Percentiles rank a stretch among this genome's conserved stretches.
Conservation (phyloP, 306 rosid genomes). For the Sesbania bispinosa region DNA sequence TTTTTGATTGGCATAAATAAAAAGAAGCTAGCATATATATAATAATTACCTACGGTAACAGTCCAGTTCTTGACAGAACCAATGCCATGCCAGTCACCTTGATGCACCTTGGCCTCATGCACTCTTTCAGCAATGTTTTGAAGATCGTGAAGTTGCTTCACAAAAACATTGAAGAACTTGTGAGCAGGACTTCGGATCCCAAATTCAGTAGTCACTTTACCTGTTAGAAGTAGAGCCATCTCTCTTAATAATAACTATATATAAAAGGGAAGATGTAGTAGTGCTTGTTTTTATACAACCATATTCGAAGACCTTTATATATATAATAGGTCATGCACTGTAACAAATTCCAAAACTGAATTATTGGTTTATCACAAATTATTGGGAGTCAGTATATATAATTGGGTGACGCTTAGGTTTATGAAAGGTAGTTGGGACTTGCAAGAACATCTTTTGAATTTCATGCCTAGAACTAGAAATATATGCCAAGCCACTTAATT, state of each 20-base stretch:
- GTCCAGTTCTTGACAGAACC: not conserved
- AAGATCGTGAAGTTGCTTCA: no score
- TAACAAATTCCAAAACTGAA: not conserved
- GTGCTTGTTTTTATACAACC: no score
- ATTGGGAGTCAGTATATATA: not conserved
- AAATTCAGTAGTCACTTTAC: not conserved
- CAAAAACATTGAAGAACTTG: no score
- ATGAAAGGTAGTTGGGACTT: no score
- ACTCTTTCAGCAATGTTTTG: no score
- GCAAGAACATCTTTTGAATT: no score
- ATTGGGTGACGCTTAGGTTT: not conserved
- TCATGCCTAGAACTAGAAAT: no score
- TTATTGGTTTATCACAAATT: not conserved
- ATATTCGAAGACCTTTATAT: not conserved
- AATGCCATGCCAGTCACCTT: no score
- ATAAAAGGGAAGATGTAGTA: not conserved
- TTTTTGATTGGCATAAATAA: no score
- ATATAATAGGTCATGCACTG: not conserved
- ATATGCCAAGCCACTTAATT: no score
- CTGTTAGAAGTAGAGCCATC: not conserved
- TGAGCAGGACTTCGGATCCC: not conserved
- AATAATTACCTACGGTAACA: not conserved
- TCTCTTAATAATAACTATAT: not conserved
- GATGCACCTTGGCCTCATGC: no score
- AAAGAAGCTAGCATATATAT: no score